phyloP scores from a whole-genome alignment of 192 early-diverging fungal species.

The Backusella liffmaniae region DNA sequence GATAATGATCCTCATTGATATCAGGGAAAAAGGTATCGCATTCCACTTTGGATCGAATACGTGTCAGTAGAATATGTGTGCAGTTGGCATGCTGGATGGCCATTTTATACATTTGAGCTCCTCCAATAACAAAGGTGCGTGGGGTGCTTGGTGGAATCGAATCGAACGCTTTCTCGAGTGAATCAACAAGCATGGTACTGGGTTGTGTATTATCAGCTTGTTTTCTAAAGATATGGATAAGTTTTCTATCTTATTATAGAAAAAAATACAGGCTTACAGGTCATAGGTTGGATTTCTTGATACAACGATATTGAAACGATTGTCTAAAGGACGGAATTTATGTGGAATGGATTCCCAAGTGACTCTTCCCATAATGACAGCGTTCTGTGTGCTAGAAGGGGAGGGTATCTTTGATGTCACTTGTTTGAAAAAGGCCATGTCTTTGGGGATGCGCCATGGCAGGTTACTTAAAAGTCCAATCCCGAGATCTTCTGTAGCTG shows the following conservation, averaged over 20 bases:
- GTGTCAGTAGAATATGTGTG: conserved; percentile 67
- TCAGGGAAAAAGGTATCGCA: conserved; percentile 83
- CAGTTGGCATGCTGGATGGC: conserved; percentile 58
- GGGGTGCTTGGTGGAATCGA: conserved; percentile 41
- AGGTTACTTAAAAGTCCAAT: conserved; percentile 73
- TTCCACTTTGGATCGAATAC: conserved; percentile 57
- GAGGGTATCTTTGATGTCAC: conserved; percentile 54
- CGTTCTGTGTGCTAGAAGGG: conserved; percentile 50
- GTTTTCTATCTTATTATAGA: no score
- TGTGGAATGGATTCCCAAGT: conserved; percentile 94
- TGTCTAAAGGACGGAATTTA: conserved; percentile 74
- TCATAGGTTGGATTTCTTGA: conserved; percentile 58
- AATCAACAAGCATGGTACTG: conserved; percentile 39
- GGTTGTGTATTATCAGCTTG: conserved; percentile 9
- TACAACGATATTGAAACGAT: conserved; percentile 85
- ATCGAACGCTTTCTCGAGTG: conserved; percentile 53
- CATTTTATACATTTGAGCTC: conserved; percentile 70
- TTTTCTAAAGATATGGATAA: conserved; percentile 21
- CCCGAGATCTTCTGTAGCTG: conserved; percentile 69
- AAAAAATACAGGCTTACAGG: conserved; percentile 19
- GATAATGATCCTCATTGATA: conserved; percentile 42
- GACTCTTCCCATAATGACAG: conserved; percentile 89
- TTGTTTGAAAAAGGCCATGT: conserved; percentile 81
- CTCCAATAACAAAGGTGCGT: conserved; percentile 83
- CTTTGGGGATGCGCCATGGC: conserved; percentile 86